phyloP scores from a whole-genome alignment of 225 moss, liverwort and hornwort genomes.

The Polytrichum formosum region DNA sequence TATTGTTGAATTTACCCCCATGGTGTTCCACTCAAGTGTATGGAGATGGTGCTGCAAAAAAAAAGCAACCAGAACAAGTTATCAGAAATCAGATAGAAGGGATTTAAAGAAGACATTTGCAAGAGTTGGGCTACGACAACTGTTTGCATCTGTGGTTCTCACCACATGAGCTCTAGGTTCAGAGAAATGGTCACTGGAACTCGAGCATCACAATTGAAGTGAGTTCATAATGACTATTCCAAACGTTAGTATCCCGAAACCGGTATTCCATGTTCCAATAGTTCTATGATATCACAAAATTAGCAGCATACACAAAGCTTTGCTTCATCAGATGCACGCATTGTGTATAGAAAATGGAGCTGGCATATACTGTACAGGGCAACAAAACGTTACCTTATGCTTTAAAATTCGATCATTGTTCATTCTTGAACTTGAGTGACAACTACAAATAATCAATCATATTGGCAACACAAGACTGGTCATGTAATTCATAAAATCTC shows the following conservation, averaged over 20 bases:
- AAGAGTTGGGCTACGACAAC: too few relatives aligned
- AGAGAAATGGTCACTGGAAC: not conserved
- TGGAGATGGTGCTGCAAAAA: constrained; percentile 87
- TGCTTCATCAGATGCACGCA: not conserved
- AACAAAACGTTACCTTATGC: too few relatives aligned
- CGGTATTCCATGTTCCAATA: too few relatives aligned
- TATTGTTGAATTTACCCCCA: constrained; percentile 67
- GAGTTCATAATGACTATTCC: not conserved
- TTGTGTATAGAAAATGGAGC: not conserved
- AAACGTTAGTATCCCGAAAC: too few relatives aligned
- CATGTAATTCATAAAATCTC: too few relatives aligned
- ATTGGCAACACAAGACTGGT: too few relatives aligned
- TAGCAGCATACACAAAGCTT: not conserved
- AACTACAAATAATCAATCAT: too few relatives aligned
- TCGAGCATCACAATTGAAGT: not conserved
- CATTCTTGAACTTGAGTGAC: too few relatives aligned
- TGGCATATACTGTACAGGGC: not conserved
- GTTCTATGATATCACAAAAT: too few relatives aligned
- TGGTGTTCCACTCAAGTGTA: constrained; percentile 75
- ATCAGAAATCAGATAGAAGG: too few relatives aligned
- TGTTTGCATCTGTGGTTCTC: not conserved
- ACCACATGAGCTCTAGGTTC: not conserved
- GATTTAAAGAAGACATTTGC: too few relatives aligned
- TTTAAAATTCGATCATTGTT: too few relatives aligned
- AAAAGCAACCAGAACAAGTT: constrained; percentile 12